phyloP scores from a whole-genome alignment of 2,329 filamentous ascomycete genomes.

The Phaeosphaeria sp. region DNA sequence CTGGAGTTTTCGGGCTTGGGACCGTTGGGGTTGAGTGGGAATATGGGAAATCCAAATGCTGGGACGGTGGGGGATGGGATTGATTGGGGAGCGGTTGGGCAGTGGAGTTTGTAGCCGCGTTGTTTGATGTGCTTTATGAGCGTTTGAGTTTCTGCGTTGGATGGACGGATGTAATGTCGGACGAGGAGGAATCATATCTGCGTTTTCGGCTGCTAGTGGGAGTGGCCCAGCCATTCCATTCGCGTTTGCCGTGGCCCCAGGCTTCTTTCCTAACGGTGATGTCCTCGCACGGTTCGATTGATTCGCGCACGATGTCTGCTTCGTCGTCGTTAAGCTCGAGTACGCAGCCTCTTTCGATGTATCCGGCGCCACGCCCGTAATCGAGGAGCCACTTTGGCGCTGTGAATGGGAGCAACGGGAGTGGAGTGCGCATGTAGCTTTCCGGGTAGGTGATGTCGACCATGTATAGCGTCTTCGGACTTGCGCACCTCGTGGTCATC shows the following conservation, averaged over 20 bases:
- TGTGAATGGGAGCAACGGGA: constrained; percentile 12
- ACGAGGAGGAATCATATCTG: not conserved
- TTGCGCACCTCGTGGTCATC: not conserved
- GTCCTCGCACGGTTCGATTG: not conserved
- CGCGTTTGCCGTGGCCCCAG: constrained; percentile 1
- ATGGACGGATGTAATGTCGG: not conserved
- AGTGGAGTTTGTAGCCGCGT: constrained; percentile 28
- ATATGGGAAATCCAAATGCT: constrained; percentile 12
- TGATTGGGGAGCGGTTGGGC: constrained; percentile 35
- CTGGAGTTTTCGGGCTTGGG: constrained; percentile 31
- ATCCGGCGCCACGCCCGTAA: not conserved
- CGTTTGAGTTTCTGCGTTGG: not conserved
- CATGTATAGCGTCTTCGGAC: not conserved
- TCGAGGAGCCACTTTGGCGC: constrained; percentile 19
- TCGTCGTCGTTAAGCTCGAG: not conserved
- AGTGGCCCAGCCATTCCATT: not conserved
- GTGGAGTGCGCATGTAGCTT: constrained; percentile 18
- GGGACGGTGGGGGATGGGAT: constrained; percentile 5
- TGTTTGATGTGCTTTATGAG: not conserved
- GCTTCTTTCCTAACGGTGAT: constrained; percentile 7
- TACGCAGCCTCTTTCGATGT: not conserved
- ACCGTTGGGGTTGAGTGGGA: constrained; percentile 14
- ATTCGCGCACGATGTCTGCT: not conserved
- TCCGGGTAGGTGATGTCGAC: constrained; percentile 14
- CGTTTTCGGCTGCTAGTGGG: not conserved